Evolutionary conservation across 805 yeast species (phyloP), one percentile per base, ranked within the genome.

Genomic region (Wickerhamiella musiphila): DNA sequence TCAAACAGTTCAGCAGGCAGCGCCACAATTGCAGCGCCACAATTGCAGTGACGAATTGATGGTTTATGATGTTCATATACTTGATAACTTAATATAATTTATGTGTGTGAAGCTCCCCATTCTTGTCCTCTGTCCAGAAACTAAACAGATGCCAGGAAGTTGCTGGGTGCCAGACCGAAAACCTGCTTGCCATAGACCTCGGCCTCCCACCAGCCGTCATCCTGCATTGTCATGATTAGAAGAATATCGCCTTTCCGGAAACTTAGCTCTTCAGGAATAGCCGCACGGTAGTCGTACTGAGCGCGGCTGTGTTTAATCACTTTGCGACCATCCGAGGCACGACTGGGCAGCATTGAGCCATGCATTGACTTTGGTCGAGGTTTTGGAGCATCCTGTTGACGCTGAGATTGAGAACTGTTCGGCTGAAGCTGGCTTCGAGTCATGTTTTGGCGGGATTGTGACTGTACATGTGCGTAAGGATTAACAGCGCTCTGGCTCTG

Each of bases 181-280:
- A 45, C 45, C 18, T 42, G 39, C 11, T 37, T 37, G 22, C 59
- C 58, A 21, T 62, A 36, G 14, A 69, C 68, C 42, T 73, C 81
- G 20, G 70, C 71, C 43, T 68, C 72, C 81, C 81, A 73, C 81
- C 81, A 73, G 1, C 78, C 78, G 42, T 73, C 81, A 15, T 71
- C 73, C 47, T 72, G 78, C 60, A 58, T 66, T 28, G 60, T 61
- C 12, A 70, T 43, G 3, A 73, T 66, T 35, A 68, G 52, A 29
- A 73, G 47, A 3, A 63, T 45, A 39, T 73, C 79, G 35, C 67
- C 70, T 44, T 69, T 69, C 27, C 65, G 59, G 56, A 73, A 73
- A 6, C 67, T 52, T 6, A 72, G 58, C 38, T 73, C 81, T 33
- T 68, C 73, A 11, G 72, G 70, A 17, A 72, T 66, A 3, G 63